Evolutionary conservation across 2,329 filamentous ascomycete genomes (phyloP), one percentile per base, ranked within the genome.

Genomic region (Penicillium sp.): DNA sequence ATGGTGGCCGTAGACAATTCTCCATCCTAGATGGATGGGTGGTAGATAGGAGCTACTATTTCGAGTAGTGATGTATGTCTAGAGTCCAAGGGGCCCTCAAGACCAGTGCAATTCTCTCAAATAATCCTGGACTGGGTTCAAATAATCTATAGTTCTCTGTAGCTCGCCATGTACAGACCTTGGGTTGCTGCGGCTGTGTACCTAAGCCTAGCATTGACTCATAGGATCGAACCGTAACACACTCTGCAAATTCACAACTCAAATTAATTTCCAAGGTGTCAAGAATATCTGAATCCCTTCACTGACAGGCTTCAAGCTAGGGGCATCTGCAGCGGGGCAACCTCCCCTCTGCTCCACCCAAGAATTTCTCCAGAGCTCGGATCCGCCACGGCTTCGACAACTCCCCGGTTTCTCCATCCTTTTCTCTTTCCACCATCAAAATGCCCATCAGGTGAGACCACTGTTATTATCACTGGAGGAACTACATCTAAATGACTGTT

Each of bases 401-500:
- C 38, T 32, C 42, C 39, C 27, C 52, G 47, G 43, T 47, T 55
- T 54, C 49, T 46, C 53, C 57, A 60, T 55, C 51, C 50, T 51
- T 52, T 54, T 43, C 20, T 42, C 44, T 44, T 46, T 32, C 47
- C 42, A 51, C 42, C 50, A 51, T 43, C 57, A 61, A 47, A 43
- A 70, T 70, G 67, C 66, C 67, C 49, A 63, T 70, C 49, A 60
- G 65, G 67, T 70, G 54, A 67, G 66, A 50, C 29, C 18, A 23
- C 10, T 18, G 15, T 25, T 27, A 31, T 23, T n/a, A 27, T n/a
- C 9, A 5, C 29, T 13, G 25, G 8, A 20, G 13, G 4, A 35
- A 41, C 15, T 9, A 5, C 7, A 6, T n/a, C 12, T 44, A 24
- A 57, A 60, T 64, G 48, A 66, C 53, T 13, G n/a, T 46, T 18